Evolutionary conservation across 768 basidiomycete genomes (phyloP), one percentile per base, ranked within the genome.

Genomic region (Suillus occidentalis): DNA sequence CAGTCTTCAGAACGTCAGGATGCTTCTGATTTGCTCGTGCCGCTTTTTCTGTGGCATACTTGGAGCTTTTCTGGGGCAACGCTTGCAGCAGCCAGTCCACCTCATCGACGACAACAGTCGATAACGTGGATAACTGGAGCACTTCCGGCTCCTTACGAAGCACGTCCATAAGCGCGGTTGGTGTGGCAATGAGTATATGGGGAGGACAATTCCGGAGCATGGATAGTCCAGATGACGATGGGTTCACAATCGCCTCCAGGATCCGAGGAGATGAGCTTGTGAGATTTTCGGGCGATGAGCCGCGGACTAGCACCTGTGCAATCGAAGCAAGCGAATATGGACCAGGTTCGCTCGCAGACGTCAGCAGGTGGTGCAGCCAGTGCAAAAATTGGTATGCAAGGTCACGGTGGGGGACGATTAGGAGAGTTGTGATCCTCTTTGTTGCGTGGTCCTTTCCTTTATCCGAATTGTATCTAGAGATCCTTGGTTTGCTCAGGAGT

Each of bases 371-470:
- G 66, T 87, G 77, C 45, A 89, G 83, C 91, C 91, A 92, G 60
- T 86, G 80, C 56, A 81, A 73, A 60, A 88, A 80, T 72, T 92
- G 91, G 68, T 83, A 82, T 4, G 87, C 91, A 68, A 92, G 78
- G 72, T 91, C 90, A 49, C 85, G 80, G 73, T 92, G 91, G 12
- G 91, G 91, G 9, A 91, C 89, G 45, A 92, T 77, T 22, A 91
- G 76, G 45, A 92, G 78, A 14, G 87, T 81, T 4, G 84, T 84
- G 36, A 86, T 83, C 31, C 74, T 69, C 22, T 75, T 69, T 59
- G 68, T 67, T 37, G 63, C 65, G n/a, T 65, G 56, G 45, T 62
- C 69, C 64, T 72, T 70, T 52, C 55, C 71, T 55, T 64, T 70
- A 31, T 16, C 50, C 56, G 57, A 62, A 45, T 66, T 72, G 40